Evolutionary conservation across 345 rosid genomes (phyloP), one percentile per base, ranked within the genome.

Genomic region (Eucalyptus albens): DNA sequence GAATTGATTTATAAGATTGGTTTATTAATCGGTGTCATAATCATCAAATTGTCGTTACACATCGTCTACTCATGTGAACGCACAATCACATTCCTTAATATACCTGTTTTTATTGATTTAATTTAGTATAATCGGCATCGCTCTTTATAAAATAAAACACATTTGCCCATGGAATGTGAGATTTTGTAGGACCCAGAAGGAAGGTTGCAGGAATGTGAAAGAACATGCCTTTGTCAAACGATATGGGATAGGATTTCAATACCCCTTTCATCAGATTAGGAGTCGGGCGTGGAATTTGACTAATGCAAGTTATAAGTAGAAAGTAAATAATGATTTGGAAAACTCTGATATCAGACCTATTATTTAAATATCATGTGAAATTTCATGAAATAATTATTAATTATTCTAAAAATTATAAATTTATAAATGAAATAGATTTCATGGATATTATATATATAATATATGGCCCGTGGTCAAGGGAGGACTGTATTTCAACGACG

Each of bases 311-410:
- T 11, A 60, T 2, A 31, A 16, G 13, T 69, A 9, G 2, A 69
- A 33, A 2, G 7, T 3, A 69, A 33, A 33, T 33, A 33, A 5
- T 3, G 13, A 2, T 3, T 5, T 9, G 7, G 4, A 69, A 17
- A 33, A 9, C 3, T 16, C 1, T 17, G 7, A 27, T 6, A 60
- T 27, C 1, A 6, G 0, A 27, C 1, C 0, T 27, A 3, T 60
- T 11, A 6, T 0, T 27, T 12, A 2, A 5, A 13, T 60, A 6
- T 60, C 0, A 6, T 0, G 6, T 12, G 16, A 60, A 1, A 60
- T 27, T 60, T 60, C 2, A 27, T 27, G 7, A 27, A 60, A 60
- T 60, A 11, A 56, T 56, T 9, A 24, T 24, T 24, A 56, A 56
- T 24, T 24, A 56, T 56, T 24, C 13, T 56, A 27, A 60, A 60